Conservation (phyloP, 2,329 filamentous ascomycete species). For the Xylaria sp. region DNA sequence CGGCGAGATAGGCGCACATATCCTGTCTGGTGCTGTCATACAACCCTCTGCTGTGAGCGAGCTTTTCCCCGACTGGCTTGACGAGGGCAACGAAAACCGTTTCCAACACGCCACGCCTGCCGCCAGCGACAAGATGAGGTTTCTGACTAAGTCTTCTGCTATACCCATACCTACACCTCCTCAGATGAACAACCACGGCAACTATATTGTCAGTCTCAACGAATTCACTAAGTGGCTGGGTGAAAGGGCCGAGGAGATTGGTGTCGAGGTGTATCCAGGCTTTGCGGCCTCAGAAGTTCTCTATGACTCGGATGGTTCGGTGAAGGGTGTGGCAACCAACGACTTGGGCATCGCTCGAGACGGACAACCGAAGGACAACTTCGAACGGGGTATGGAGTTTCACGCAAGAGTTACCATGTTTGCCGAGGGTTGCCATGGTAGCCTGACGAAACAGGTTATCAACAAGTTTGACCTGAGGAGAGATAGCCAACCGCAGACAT, state of each 20-base stretch:
- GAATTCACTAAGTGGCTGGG: slow-evolving; percentile 96
- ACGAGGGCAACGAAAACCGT: slow-evolving; percentile 84
- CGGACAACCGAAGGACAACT: slow-evolving; percentile 87
- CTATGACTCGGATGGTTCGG: slow-evolving; percentile 85
- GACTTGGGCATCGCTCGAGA: slow-evolving; percentile 86
- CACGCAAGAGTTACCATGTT: slow-evolving; percentile 92
- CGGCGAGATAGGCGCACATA: slow-evolving; percentile 92
- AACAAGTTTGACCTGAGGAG: slow-evolving; percentile 92
- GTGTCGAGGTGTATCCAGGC: slow-evolving; percentile 95
- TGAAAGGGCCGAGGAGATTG: slow-evolving; percentile 94
- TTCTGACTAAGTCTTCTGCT: slow-evolving; percentile 82
- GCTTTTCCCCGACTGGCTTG: slow-evolving; percentile 92
- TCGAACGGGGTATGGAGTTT: slow-evolving; percentile 98
- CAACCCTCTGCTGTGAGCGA: slow-evolving; percentile 89
- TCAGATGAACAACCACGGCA: slow-evolving; percentile 98
- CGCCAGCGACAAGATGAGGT: slow-evolving; percentile 87
- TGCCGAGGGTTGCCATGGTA: slow-evolving; percentile 94
- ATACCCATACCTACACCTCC: slow-evolving; percentile 88
- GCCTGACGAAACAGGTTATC: slow-evolving; percentile 91
- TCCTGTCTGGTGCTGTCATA: slow-evolving; percentile 94
- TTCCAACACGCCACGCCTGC: slow-evolving; percentile 91
- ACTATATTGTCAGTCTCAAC: slow-evolving; percentile 96
- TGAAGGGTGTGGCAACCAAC: slow-evolving; percentile 94
- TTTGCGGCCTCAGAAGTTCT: slow-evolving; percentile 95
- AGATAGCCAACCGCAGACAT: slow-evolving; percentile 93